Base-by-base conservation (phyloP, 164 flowering plant genomes). In the Sextonia rubra region DNA sequence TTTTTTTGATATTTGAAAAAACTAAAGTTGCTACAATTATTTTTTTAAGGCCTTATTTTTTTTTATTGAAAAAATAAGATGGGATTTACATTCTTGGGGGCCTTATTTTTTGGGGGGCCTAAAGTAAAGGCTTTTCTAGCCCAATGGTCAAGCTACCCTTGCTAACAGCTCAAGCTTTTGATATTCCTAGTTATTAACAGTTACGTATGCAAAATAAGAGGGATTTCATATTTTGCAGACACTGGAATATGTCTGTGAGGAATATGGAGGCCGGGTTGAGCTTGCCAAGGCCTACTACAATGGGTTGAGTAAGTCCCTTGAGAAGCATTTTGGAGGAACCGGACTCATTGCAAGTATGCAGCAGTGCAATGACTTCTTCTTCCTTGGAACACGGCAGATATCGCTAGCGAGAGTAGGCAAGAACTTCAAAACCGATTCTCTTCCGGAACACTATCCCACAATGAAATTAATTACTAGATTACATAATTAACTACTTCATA, bases 331-430 rank as follows among this genome's bases (percentile, higher is more conserved):
- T 78, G 82, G 86, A 29, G 98, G 98, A 8, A 93, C 91, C 68
- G 98, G 98, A 1, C 90, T 93, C 7, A 93, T 93, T 70, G 93
- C 98, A 0, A 93, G 98, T 80, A 93, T 93, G 98, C 92, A 93
- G 78, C 97, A 93, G 72, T 91, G 98, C 81, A 93, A 91, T 74
- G 97, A 93, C 64, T 93, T 93, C 86, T 87, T 91, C 92, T 80
- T 89, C 74, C 97, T 91, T 5, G 97, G 97, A 1, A 93, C 98
- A 0, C 86, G 89, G 64, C 83, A 92, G 68, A 89, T 93, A 0
- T 68, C 84, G 0, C 90, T 91, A 17, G 97, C 92, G 26, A 93
- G 97, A 17, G 97, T 93, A 18, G 98, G 97, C 88, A 80, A 0
- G 90, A 78, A 9, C 63, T n/a, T 52, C n/a, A 3, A 47, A 18